Percentiles rank a stretch among this genome's conserved stretches.
Evolutionary conservation across 495 filamentous ascomycete genomes (phyloP).

Genomic region (Penicillium malachiteum): DNA sequence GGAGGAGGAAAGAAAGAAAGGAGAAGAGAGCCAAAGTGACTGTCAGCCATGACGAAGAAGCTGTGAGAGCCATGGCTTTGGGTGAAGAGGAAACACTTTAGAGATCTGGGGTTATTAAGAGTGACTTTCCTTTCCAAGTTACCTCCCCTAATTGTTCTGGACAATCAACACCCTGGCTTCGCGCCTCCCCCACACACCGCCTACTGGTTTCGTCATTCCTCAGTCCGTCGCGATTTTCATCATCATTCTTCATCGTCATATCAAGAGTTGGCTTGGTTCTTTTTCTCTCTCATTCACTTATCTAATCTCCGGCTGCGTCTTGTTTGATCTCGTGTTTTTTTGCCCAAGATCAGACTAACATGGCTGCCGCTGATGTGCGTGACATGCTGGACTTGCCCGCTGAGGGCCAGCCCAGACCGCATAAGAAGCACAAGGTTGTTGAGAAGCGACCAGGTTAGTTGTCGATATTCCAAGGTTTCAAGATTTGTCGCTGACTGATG

Average conservation of each 20-base stretch:
- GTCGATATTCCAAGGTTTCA: neutral
- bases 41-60: conserved; percentile 42
- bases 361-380: conserved; percentile 81
- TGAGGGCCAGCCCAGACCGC: conserved; percentile 59
- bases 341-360: conserved; percentile 35
- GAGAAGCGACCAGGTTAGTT: conserved; percentile 65
- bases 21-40: conserved; percentile 36
- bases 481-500: neutral
- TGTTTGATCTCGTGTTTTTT: conserved; percentile 2
- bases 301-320: neutral
- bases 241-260: conserved; percentile 8
- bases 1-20: conserved; percentile 49
- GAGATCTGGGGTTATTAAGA: conserved; percentile 1
- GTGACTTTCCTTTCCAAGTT: too few species aligned
- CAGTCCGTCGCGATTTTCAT: conserved; percentile 24
- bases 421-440: conserved; percentile 75
- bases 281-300: neutral
- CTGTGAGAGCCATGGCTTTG: conserved; percentile 33
- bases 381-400: conserved; percentile 83
- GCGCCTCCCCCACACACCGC: conserved; percentile 22
- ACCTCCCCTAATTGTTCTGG: conserved; percentile 9
- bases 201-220: conserved; percentile 20
- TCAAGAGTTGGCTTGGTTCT: neutral
- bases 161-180: conserved; percentile 23
- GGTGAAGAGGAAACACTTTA: conserved; percentile 3